These are phyloP conservation scores for Golubevia pallescens DNA, from an alignment of 1,284 basidiomycete genomes.

Conservation along the genomic window DNA sequence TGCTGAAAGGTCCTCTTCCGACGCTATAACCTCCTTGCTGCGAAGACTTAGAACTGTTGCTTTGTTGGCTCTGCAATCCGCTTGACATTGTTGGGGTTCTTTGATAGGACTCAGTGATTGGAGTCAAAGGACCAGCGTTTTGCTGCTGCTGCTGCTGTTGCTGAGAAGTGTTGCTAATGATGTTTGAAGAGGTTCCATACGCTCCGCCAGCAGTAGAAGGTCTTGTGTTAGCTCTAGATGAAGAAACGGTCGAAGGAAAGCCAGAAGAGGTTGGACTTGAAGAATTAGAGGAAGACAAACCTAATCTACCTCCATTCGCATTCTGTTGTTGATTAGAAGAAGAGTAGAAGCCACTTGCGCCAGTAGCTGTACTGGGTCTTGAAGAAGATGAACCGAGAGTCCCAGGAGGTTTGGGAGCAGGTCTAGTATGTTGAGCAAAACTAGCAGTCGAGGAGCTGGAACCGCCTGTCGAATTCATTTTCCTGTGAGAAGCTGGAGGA, in stretches of 20 bases:
- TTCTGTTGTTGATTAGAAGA: slow-evolving; percentile 1
- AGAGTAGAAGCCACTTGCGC: slow-evolving; percentile 21
- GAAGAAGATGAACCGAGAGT: background rate
- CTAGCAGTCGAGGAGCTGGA: background rate
- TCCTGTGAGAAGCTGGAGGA: slow-evolving; percentile 27
- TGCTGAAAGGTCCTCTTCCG: slow-evolving; percentile 34
- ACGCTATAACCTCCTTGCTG: slow-evolving; percentile 36
- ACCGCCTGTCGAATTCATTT: slow-evolving; percentile 36
- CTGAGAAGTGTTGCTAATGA: background rate
- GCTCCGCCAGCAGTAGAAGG: slow-evolving; percentile 24
- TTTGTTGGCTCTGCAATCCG: slow-evolving; percentile 18
- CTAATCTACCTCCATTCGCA: too few species aligned
- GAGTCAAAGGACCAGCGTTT: slow-evolving; percentile 27
- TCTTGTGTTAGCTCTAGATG: too few species aligned
- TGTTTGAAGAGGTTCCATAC: slow-evolving; percentile 5
- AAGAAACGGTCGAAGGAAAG: too few species aligned
- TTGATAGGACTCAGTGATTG: slow-evolving; percentile 33
- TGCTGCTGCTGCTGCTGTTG: too few species aligned
- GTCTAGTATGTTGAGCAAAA: too few species aligned
- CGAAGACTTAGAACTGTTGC: slow-evolving; percentile 13
- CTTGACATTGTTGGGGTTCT: slow-evolving; percentile 28
- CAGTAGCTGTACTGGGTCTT: slow-evolving; percentile 42
- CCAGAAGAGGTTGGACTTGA: too few species aligned
- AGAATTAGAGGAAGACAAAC: too few species aligned
- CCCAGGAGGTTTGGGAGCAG: background rate